A percentile compares a stretch with the other conserved stretches of the same genome.
Evolutionary conservation across 1,139 yeast species (phyloP).

Genomic region (Yamadazyma sp.): DNA sequence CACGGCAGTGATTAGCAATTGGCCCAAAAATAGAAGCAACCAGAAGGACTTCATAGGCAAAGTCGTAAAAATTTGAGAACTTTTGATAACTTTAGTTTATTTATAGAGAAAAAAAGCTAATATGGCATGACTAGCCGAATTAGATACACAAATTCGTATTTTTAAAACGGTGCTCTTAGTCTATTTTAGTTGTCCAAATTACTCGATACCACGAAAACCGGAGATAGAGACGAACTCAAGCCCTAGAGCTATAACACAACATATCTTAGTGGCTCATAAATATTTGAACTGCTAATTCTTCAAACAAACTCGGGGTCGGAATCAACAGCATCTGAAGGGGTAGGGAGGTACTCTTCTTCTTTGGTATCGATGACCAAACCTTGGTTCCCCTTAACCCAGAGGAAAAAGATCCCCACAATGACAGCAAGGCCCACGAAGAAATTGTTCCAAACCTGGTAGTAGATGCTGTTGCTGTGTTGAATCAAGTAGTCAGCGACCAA

Average conservation of each 20-base stretch:
- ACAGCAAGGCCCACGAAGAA: constrained; percentile 4
- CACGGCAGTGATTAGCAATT: not conserved
- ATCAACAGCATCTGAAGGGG: not conserved
- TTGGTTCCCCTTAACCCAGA: constrained; percentile 38
- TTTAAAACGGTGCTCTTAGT: too few species aligned
- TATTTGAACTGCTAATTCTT: too few species aligned
- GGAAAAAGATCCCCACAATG: constrained; percentile 21
- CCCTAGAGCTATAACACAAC: too few species aligned
- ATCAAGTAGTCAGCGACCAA: constrained; percentile 5
- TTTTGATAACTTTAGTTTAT: too few species aligned
- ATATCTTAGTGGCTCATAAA: too few species aligned
- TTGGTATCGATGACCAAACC: constrained; percentile 22
- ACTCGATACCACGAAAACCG: too few species aligned
- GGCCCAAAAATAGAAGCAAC: not conserved
- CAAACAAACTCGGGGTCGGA: constrained; percentile 2
- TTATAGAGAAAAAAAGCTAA: too few species aligned
- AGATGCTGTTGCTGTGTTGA: constrained; percentile 1
- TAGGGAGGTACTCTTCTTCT: constrained; percentile 9
- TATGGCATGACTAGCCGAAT: too few species aligned
- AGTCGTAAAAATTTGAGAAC: not conserved
- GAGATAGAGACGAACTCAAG: too few species aligned
- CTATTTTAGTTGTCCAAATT: too few species aligned
- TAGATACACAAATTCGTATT: too few species aligned
- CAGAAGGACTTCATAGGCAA: not conserved
- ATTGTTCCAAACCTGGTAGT: constrained; percentile 3